Base-by-base conservation (phyloP, 192 early-diverging fungal species). In the Podila minutissima region DNA sequence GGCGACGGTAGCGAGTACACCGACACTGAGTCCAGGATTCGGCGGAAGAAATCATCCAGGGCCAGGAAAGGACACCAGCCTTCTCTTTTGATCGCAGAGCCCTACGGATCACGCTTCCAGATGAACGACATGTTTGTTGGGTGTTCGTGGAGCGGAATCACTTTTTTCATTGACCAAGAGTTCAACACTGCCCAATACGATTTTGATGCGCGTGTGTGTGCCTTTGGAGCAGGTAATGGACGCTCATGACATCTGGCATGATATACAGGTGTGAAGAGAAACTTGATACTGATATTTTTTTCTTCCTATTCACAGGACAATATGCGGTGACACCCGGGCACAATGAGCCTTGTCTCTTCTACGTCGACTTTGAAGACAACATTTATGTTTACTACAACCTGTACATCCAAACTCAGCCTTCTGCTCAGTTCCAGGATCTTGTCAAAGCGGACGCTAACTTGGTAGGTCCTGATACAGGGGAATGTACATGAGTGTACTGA, bases 311-410 rank as follows among this genome's bases (percentile, higher is more conserved):
- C 33, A 10, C 74, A 89, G 88, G 88, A 12, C 72, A 83, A 50
- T 90, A 88, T 62, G 87, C 88, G 2, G 67, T 90, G 28, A 65
- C 74, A 1, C 82, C 83, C 11, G 82, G 83, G 11, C 66, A 83
- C 35, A 90, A 90, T 32, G 86, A 88, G 51, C 87, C 87, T 11
- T 90, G 88, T 59, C 67, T 90, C 31, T 85, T 90, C 32, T 90
- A 90, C 62, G 88, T 90, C 3, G 88, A 90, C 65, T 90, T 90
- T 78, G 88, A 90, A 37, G 88, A 90, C 61, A 86, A 88, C 29
- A 88, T 90, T 20, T 88, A 68, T 63, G 88, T 90, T 17, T 90
- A 90, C 72, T 83, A 88, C 65, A 86, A 90, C 69, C 55, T 90
- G 11, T 78, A 74, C 24, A 85, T 90, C 24, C 74, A 85, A 33